phyloP scores from a whole-genome alignment of 352 stramenopile genomes.

The Globisporangium yorkense region DNA sequence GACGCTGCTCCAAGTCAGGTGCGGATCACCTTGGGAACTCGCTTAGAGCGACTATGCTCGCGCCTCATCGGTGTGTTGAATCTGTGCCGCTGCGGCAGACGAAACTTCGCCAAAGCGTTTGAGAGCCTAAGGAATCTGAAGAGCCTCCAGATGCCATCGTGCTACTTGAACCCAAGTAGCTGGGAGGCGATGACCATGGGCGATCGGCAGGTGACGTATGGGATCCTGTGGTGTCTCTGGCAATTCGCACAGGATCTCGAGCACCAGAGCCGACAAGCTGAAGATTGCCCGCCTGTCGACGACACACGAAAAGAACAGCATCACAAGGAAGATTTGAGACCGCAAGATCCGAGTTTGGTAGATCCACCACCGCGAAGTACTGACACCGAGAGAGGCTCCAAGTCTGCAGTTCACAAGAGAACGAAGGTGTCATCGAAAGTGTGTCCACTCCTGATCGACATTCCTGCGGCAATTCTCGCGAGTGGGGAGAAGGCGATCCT shows the following conservation, averaged over 20 bases:
- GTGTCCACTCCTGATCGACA: conserved; percentile 15
- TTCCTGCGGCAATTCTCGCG: conserved; percentile 16
- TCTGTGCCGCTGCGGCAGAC: conserved; percentile 9
- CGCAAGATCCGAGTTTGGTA: neutral
- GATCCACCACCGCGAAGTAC: neutral
- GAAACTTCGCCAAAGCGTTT: conserved; percentile 29
- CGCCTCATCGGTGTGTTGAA: neutral
- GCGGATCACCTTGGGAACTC: neutral
- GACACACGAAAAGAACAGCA: neutral
- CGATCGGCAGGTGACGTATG: conserved; percentile 38
- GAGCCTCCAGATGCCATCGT: conserved; percentile 6
- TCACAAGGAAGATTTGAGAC: neutral
- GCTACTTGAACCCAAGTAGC: conserved; percentile 18
- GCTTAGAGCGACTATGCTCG: neutral
- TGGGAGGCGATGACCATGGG: conserved; percentile 34
- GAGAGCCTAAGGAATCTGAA: conserved; percentile 6
- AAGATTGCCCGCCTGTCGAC: neutral
- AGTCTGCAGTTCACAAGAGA: neutral
- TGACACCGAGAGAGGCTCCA: neutral
- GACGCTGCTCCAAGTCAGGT: conserved; percentile 13
- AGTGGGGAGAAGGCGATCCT: neutral
- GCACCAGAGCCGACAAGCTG: conserved; percentile 1
- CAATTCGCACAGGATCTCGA: conserved; percentile 16
- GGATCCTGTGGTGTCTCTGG: conserved; percentile 49
- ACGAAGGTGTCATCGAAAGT: neutral